Percentiles rank a stretch among this genome's conserved stretches.
Evolutionary conservation across 2,329 filamentous ascomycete species (phyloP).

Genomic region (Cytospora mali): DNA sequence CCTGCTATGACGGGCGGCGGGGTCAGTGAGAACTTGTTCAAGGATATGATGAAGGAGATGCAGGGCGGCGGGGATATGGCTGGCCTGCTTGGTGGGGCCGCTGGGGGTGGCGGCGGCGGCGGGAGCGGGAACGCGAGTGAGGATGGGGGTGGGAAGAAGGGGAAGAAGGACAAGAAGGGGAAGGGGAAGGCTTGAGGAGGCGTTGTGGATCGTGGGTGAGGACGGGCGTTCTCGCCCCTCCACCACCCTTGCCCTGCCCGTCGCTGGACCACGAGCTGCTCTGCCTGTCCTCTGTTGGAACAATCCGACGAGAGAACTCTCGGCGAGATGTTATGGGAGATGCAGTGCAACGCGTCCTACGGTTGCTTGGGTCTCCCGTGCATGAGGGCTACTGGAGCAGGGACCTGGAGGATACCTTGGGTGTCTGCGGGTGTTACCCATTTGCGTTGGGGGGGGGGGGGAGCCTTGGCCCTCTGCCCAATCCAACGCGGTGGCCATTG

Average conservation of each 20-base stretch:
- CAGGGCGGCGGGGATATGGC: slow-evolving; percentile 46
- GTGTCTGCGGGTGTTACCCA: neutral
- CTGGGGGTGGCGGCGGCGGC: slow-evolving; percentile 35
- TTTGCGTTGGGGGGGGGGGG: neutral
- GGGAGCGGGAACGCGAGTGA: slow-evolving; percentile 35
- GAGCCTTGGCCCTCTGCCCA: neutral
- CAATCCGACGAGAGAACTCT: too few species aligned
- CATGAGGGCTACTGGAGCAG: neutral
- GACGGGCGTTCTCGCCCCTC: too few species aligned
- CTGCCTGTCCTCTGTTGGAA: too few species aligned
- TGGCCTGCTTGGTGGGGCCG: slow-evolving; percentile 34
- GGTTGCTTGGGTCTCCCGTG: neutral
- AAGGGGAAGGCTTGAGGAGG: slow-evolving; percentile 45
- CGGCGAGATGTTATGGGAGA: too few species aligned
- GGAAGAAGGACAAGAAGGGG: slow-evolving; percentile 52
- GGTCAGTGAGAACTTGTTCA: slow-evolving; percentile 90
- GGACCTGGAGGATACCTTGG: neutral
- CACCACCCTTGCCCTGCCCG: too few species aligned
- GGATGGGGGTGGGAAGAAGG: slow-evolving; percentile 39
- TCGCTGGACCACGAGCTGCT: too few species aligned
- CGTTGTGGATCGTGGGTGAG: neutral
- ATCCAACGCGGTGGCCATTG: neutral
- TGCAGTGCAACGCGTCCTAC: neutral
- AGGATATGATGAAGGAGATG: slow-evolving; percentile 98
- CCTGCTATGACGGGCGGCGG: slow-evolving; percentile 90